Conservation (phyloP, 2,329 filamentous ascomycete genomes). For the Fusarium brachygibbosum region DNA sequence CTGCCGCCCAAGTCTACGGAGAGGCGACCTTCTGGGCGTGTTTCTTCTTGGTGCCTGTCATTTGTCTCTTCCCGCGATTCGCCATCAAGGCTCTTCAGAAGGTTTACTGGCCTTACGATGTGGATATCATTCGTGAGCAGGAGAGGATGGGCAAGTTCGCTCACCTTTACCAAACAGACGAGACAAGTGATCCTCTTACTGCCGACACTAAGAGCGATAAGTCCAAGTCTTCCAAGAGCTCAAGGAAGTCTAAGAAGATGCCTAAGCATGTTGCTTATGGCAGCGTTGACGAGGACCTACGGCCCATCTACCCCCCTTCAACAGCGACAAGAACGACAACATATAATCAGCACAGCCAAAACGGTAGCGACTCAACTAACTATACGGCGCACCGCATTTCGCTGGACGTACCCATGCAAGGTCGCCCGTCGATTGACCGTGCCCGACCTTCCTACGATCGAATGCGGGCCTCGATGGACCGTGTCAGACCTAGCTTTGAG, state of each 20-base stretch:
- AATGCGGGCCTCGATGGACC: slow-evolving; percentile 88
- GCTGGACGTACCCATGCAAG: slow-evolving; percentile 62
- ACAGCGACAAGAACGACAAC: slow-evolving; percentile 80
- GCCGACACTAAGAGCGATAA: slow-evolving; percentile 53
- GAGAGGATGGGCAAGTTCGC: slow-evolving; percentile 85
- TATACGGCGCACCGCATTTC: slow-evolving; percentile 79
- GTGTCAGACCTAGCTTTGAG: slow-evolving; percentile 85
- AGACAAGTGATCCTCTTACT: slow-evolving; percentile 56
- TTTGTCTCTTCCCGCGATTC: slow-evolving; percentile 90
- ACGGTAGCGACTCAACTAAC: slow-evolving; percentile 93
- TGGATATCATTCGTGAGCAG: slow-evolving; percentile 96
- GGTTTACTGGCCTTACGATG: slow-evolving; percentile 91
- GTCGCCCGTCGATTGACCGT: slow-evolving; percentile 73
- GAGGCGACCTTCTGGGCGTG: slow-evolving; percentile 90
- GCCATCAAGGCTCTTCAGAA: slow-evolving; percentile 90
- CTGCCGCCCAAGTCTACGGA: slow-evolving; percentile 83
- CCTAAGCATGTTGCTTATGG: slow-evolving; percentile 70
- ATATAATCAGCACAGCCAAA: slow-evolving; percentile 86
- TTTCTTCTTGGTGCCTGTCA: slow-evolving; percentile 80
- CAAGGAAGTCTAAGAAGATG: slow-evolving; percentile 58
- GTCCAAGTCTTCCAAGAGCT: slow-evolving; percentile 71
- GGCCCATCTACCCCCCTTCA: slow-evolving; percentile 94
- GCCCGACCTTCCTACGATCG: slow-evolving; percentile 89
- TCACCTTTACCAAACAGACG: slow-evolving; percentile 66
- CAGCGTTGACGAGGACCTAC: slow-evolving; percentile 85